phyloP scores from a whole-genome alignment of 116 monocot genomes.

The Papilionanthe hybrid region DNA sequence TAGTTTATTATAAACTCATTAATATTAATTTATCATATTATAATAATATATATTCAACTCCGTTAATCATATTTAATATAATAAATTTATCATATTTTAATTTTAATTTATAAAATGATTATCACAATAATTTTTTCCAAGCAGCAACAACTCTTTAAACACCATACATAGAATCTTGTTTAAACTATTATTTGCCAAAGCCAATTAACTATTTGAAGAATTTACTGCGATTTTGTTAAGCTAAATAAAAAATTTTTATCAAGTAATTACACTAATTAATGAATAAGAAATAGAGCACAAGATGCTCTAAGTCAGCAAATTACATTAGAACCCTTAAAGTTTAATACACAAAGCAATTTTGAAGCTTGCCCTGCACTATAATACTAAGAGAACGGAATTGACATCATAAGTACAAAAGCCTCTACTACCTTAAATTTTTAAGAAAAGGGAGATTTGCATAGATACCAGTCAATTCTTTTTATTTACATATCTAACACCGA shows the following conservation, averaged over 20 bases:
- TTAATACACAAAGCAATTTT: not conserved
- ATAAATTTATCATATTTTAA: no score
- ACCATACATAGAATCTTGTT: not conserved
- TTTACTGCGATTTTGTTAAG: not conserved
- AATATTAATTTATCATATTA: no score
- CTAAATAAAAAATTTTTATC: not conserved
- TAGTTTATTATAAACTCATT: not conserved
- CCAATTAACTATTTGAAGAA: not conserved
- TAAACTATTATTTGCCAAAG: not conserved
- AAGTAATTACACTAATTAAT: not conserved
- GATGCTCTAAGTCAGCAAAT: not conserved
- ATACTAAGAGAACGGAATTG: not conserved
- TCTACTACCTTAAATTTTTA: not conserved
- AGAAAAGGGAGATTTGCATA: not conserved
- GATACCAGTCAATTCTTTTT: no score
- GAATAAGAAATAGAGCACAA: not conserved
- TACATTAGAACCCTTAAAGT: not conserved
- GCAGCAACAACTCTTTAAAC: not conserved
- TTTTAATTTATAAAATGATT: no score
- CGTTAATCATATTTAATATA: no score
- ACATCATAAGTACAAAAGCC: not conserved
- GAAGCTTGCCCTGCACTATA: not conserved
- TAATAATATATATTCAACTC: no score
- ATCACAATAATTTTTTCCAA: not conserved
- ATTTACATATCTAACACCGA: no score